Percentiles rank a stretch among this genome's conserved stretches.
Evolutionary conservation across 768 basidiomycete species (phyloP).

Genomic region (Daedalea quercina): DNA sequence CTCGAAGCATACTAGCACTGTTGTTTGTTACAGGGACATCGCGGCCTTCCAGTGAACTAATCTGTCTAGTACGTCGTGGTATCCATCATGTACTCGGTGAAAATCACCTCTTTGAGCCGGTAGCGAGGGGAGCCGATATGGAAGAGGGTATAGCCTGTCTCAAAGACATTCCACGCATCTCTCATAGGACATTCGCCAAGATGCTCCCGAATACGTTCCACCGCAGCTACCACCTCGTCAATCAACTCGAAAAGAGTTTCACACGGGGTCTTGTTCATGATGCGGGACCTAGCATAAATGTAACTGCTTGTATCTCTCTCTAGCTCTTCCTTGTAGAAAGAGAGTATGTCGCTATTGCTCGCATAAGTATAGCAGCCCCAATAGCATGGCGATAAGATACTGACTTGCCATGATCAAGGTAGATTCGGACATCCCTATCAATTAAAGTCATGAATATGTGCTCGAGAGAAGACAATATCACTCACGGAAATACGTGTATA

Average conservation of each 20-base stretch:
- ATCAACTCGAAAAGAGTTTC: conserved; percentile 5
- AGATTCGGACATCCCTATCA: conserved; percentile 6
- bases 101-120: conserved; percentile 2
- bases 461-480: not conserved
- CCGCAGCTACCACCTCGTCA: conserved; percentile 17
- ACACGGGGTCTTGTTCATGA: not conserved
- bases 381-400: conserved; percentile 7
- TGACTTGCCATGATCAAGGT: conserved; percentile 29
- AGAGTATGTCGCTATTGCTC: conserved; percentile 3
- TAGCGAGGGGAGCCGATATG: conserved; percentile 3
- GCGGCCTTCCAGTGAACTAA: too few relatives aligned
- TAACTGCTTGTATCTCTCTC: conserved; percentile 11
- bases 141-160: conserved; percentile 12
- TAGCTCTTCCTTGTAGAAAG: conserved; percentile 15
- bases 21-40: too few relatives aligned
- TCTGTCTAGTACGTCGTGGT: not conserved
- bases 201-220: conserved; percentile 7
- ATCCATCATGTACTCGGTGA: not conserved
- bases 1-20: too few relatives aligned
- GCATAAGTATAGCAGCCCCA: not conserved
- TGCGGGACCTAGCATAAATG: conserved; percentile 8
- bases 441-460: not conserved
- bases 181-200: conserved; percentile 6
- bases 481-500: conserved; percentile 1
- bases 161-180: conserved; percentile 16